Percentiles rank a stretch among this genome's conserved stretches.
Conservation (phyloP, 2,329 filamentous ascomycete species). For the Leptographium radiaticola region DNA sequence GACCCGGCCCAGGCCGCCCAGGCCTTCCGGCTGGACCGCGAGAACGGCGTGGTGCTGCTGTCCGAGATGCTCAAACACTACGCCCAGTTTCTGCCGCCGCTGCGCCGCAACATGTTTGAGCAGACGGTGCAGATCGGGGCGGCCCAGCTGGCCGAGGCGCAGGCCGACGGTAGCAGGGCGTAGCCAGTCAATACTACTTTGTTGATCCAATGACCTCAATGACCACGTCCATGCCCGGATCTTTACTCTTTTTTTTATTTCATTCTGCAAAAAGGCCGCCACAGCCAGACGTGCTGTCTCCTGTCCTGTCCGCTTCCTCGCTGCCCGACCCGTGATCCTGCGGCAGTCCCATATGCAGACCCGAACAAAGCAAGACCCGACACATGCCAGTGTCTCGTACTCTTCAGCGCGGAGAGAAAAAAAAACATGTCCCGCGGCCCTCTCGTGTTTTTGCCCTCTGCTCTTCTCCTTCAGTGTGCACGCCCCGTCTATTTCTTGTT, state of each 20-base stretch:
- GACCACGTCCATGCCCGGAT: too few relatives aligned
- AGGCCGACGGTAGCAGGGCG: constrained; percentile 8
- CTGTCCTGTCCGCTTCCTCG: too few relatives aligned
- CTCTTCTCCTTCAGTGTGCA: not conserved
- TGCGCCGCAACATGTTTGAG: constrained; percentile 28
- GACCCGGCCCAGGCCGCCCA: constrained; percentile 29
- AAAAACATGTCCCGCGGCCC: not conserved
- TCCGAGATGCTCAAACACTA: constrained; percentile 38
- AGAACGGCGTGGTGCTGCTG: constrained; percentile 48
- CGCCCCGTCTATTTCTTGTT: constrained; percentile 62
- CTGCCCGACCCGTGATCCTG: too few relatives aligned
- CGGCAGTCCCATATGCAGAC: too few relatives aligned
- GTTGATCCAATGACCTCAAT: too few relatives aligned
- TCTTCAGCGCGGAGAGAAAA: not conserved
- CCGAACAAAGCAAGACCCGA: too few relatives aligned
- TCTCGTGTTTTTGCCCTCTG: not conserved
- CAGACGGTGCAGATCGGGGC: constrained; percentile 37
- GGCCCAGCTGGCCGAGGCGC: constrained; percentile 23
- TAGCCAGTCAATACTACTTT: not conserved
- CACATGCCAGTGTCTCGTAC: not conserved
- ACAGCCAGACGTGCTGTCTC: too few relatives aligned
- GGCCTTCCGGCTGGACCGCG: constrained; percentile 40
- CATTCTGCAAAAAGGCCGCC: too few relatives aligned
- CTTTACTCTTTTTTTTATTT: too few relatives aligned
- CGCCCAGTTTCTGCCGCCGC: constrained; percentile 25